Conservation (phyloP, 208 protist species). For the Phytomonas sp. region DNA sequence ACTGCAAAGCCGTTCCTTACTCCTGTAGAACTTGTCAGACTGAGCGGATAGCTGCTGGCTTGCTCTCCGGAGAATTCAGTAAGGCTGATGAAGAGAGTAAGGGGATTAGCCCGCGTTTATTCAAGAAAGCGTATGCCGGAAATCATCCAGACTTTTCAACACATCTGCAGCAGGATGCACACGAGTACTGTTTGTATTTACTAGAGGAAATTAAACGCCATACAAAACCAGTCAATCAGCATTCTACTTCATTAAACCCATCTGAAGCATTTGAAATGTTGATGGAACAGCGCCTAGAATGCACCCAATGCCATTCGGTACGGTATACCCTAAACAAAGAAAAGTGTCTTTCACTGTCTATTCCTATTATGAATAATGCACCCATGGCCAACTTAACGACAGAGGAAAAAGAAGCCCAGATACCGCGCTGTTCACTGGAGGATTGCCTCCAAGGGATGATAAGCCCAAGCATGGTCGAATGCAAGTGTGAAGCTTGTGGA, state of each 20-base stretch:
- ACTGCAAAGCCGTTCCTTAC: conserved; percentile 53
- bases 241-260: not conserved
- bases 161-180: conserved; percentile 93
- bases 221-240: not conserved
- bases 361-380: conserved; percentile 50
- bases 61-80: conserved; percentile 91
- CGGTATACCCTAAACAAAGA: conserved; percentile 84
- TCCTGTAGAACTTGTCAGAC: conserved; percentile 78
- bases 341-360: conserved; percentile 75
- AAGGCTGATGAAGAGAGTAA: conserved; percentile 24
- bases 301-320: conserved; percentile 37
- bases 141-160: conserved; percentile 94
- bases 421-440: conserved; percentile 45
- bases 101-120: conserved; percentile 87
- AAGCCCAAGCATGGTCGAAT: conserved; percentile 39
- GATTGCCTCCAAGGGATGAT: conserved; percentile 45
- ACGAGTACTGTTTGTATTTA: conserved; percentile 93
- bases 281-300: conserved; percentile 10
- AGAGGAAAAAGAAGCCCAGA: conserved; percentile 14
- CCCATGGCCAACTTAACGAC: conserved; percentile 26
- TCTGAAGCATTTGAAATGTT: not conserved
- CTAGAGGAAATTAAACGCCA: conserved; percentile 74
- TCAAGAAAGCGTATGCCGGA: conserved; percentile 92
- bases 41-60: conserved; percentile 87
- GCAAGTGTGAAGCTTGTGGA: conserved; percentile 58